A percentile compares a stretch with the other conserved stretches of the same genome.
Evolutionary conservation across 1,284 basidiomycete species (phyloP).

Genomic region (Melampsora americana): DNA sequence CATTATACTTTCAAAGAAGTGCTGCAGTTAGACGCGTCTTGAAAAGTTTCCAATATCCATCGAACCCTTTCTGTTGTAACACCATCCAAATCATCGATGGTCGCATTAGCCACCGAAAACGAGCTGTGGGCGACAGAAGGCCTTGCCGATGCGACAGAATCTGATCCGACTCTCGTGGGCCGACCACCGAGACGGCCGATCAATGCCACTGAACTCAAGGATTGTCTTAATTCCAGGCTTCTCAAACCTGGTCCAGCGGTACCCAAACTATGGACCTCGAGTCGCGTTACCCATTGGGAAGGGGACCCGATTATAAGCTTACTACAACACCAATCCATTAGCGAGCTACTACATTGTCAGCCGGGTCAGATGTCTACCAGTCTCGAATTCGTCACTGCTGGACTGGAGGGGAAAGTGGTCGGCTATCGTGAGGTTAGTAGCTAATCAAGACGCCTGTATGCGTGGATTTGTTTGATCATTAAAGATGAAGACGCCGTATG

Average conservation of each 20-base stretch:
- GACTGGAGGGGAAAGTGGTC: constrained; percentile 38
- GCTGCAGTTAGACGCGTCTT: too few relatives aligned
- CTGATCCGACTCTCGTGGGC: neutral
- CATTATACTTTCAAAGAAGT: too few relatives aligned
- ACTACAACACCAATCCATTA: constrained; percentile 12
- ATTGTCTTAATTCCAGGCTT: neutral
- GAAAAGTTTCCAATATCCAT: too few relatives aligned
- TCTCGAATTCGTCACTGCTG: constrained; percentile 32
- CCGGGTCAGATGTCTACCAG: constrained; percentile 16
- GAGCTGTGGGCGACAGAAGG: neutral
- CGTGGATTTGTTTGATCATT: too few relatives aligned
- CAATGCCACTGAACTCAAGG: constrained; percentile 2
- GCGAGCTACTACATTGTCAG: constrained; percentile 26
- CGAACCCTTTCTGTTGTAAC: too few relatives aligned
- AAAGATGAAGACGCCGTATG: too few relatives aligned
- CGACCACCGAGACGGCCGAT: neutral
- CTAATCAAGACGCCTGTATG: neutral
- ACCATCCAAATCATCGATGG: too few relatives aligned
- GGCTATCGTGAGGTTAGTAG: constrained; percentile 20
- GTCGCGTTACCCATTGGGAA: constrained; percentile 34
- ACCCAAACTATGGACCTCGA: constrained; percentile 22
- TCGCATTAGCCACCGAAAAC: neutral
- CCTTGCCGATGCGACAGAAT: neutral
- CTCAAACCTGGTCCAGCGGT: constrained; percentile 5
- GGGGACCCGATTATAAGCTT: constrained; percentile 34